phyloP scores from a whole-genome alignment of 164 flowering plant species.

The Aristolochia contorta region DNA sequence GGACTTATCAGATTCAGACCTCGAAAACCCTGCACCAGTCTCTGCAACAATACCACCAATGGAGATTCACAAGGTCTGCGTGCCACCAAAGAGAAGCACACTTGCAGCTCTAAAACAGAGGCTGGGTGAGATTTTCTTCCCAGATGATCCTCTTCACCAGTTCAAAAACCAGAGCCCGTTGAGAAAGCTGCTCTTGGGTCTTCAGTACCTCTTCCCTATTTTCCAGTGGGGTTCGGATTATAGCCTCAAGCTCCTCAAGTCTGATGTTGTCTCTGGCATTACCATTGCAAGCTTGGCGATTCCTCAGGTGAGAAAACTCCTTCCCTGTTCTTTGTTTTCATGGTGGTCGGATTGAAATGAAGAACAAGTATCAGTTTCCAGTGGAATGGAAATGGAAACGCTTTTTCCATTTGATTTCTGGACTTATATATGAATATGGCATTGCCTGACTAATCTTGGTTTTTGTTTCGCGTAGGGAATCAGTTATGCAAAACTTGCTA shows the following conservation, averaged over 20 bases:
- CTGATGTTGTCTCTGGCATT: conserved; percentile 53
- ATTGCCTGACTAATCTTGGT: not conserved
- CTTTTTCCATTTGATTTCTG: conserved; percentile 1
- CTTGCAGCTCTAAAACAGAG: conserved; percentile 45
- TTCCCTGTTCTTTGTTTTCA: not conserved
- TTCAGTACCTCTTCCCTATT: conserved; percentile 74
- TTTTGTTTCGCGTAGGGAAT: conserved; percentile 36
- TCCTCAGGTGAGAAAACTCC: conserved; percentile 31
- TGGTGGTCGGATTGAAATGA: not conserved
- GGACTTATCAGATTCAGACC: conserved; percentile 13
- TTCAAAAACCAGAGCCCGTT: conserved; percentile 51
- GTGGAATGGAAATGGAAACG: too few relatives aligned
- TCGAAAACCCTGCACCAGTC: conserved; percentile 16
- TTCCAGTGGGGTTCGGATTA: conserved; percentile 49
- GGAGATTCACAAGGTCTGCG: conserved; percentile 49
- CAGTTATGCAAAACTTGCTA: conserved; percentile 60
- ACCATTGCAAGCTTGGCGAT: conserved; percentile 67
- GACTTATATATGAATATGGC: not conserved
- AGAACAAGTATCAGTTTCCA: not conserved
- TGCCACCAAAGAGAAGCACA: conserved; percentile 51
- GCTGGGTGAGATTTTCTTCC: conserved; percentile 74
- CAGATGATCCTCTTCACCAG: conserved; percentile 70
- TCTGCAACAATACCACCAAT: conserved; percentile 8
- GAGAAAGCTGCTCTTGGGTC: conserved; percentile 38
- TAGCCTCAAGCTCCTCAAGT: conserved; percentile 24